A percentile compares a stretch with the other conserved stretches of the same genome.
Conservation (phyloP, 129 eudicot species). For the Lonicera japonica region DNA sequence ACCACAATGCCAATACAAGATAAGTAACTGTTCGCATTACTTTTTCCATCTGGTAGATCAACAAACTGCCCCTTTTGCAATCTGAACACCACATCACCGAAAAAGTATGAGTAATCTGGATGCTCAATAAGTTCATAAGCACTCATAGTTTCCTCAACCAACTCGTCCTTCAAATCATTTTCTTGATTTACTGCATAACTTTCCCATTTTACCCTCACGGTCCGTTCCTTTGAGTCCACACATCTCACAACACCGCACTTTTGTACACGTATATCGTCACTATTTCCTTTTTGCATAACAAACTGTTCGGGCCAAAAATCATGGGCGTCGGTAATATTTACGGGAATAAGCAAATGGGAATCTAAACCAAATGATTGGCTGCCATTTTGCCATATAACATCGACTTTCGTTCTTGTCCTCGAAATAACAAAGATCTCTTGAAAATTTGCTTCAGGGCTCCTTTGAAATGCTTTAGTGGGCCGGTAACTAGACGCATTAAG, state of each 20-base stretch:
- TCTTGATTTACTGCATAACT: conserved; percentile 8
- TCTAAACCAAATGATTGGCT: conserved; percentile 56
- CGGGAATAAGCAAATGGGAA: conserved; percentile 46
- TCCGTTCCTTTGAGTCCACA: conserved; percentile 75
- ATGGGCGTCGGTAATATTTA: conserved; percentile 54
- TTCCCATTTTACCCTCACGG: conserved; percentile 69
- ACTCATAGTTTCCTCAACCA: conserved; percentile 57
- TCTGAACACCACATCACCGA: conserved; percentile 68
- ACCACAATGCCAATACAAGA: conserved; percentile 58
- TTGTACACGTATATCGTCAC: conserved; percentile 34
- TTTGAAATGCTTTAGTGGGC: conserved; percentile 1
- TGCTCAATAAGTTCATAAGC: conserved; percentile 88
- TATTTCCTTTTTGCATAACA: conserved; percentile 56
- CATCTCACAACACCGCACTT: conserved; percentile 66
- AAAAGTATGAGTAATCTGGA: conserved; percentile 54
- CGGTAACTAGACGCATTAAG: no score
- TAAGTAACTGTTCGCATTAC: conserved; percentile 13
- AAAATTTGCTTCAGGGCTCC: conserved; percentile 13
- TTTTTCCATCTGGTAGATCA: conserved; percentile 7
- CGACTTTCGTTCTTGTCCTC: conserved; percentile 59
- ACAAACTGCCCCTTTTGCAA: conserved; percentile 15
- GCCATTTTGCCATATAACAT: conserved; percentile 92
- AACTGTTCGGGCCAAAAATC: conserved; percentile 82
- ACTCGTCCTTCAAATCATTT: conserved; percentile 13
- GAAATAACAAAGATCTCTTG: conserved; percentile 57